Base-by-base conservation (phyloP, 2,329 filamentous ascomycete species). In the Trichothecium sympodiale region DNA sequence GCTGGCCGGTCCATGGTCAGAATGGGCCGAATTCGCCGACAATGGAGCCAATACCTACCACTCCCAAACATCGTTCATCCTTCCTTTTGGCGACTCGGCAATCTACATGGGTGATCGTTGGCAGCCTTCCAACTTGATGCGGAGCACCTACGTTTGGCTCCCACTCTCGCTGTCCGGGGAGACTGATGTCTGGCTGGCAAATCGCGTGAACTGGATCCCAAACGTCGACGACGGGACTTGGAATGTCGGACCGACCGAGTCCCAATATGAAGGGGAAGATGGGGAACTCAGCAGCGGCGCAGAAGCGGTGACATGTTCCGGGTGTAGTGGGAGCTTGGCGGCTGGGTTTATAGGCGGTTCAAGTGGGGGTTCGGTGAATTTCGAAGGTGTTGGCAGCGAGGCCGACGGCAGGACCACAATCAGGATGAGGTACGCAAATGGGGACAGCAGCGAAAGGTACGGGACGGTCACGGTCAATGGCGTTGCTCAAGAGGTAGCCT, bases 21-120 rank as follows among this genome's bases (percentile, higher is more conserved):
- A 59, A 0, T 80, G 76, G 71, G 59, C 61, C 3, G 66, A 65
- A 2, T 80, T 82, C 35, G 75, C 71, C 0, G 65, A 71, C 15
- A 46, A 55, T 1, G 75, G 74, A 1, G 63, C 66, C 8, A 65
- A 59, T 25, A 81, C 78, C 0, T 80, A 74, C 45, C 55, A 56
- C 12, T 74, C 69, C 2, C 77, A 83, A 47, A 77, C 74, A 1
- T 73, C 63, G 26, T 80, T 65, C 44, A 62, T 82, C 16, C 62
- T 80, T 1, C 58, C 62, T 0, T 41, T 61, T 3, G 52, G 58
- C 31, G 46, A 49, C 27, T 54, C 55, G 12, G 61, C 63, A 33
- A 65, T 79, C 42, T 83, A 81, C 54, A 69, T 80, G 55, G 78
- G 79, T 15, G 78, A 83, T 53, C 69, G 79, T 16, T 83, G 79